Percentiles rank a stretch among this genome's conserved stretches.
These are phyloP conservation scores for Onygenales sp. DNA, from an alignment of 2,329 filamentous ascomycete species.

Conservation along the genomic window DNA sequence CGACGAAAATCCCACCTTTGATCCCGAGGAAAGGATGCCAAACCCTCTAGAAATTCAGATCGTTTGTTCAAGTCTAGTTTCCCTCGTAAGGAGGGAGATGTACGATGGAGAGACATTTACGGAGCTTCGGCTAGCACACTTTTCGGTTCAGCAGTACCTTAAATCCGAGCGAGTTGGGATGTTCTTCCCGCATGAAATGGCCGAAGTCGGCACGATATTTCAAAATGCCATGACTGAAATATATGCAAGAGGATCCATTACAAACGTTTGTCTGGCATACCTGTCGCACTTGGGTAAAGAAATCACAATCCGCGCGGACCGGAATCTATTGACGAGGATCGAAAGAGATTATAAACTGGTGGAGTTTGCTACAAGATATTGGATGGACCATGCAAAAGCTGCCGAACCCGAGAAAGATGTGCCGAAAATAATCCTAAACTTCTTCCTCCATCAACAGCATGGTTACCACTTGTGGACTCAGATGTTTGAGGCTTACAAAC, in stretches of 20 bases:
- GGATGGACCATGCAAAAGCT: constrained; percentile 9
- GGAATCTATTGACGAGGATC: neutral
- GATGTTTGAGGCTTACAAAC: constrained; percentile 1
- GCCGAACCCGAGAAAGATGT: constrained; percentile 7
- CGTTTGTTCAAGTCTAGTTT: constrained; percentile 11
- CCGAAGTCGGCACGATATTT: neutral
- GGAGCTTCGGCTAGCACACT: neutral
- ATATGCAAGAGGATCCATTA: neutral
- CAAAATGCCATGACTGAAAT: neutral
- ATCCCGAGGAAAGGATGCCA: constrained; percentile 17
- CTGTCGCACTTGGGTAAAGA: constrained; percentile 7
- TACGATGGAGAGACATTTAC: neutral
- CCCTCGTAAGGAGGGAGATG: neutral
- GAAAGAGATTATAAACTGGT: constrained; percentile 8
- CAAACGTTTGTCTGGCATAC: constrained; percentile 10
- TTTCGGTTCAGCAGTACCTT: neutral
- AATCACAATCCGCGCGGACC: neutral
- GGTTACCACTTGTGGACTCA: constrained; percentile 6
- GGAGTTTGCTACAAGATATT: constrained; percentile 10
- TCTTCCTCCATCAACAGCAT: constrained; percentile 6
- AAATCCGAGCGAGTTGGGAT: neutral
- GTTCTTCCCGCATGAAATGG: neutral
- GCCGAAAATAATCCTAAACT: constrained; percentile 7
- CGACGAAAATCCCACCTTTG: constrained; percentile 12
- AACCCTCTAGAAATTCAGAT: constrained; percentile 12